Conservation (phyloP, 148 eudicot genomes). For the Vaccinium myrtillus region DNA sequence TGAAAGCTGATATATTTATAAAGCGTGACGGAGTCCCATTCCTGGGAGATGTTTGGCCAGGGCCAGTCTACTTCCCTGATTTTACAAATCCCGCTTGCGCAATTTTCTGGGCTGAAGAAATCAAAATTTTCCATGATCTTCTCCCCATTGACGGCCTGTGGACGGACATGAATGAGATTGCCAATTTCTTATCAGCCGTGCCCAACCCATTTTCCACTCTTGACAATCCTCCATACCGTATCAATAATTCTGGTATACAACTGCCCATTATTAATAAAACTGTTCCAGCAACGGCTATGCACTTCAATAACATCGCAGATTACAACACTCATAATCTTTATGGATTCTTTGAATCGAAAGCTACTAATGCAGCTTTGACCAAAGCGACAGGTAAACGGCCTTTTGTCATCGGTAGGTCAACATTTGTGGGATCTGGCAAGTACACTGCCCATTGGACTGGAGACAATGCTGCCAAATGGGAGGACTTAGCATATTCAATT, state of each 20-base stretch:
- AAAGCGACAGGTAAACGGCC: slow-evolving; percentile 57
- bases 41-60: slow-evolving; percentile 85
- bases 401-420: slow-evolving; percentile 65
- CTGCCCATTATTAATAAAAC: slow-evolving; percentile 52
- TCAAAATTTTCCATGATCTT: slow-evolving; percentile 43
- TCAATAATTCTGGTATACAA: slow-evolving; percentile 54
- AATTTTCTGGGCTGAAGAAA: slow-evolving; percentile 62
- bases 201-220: slow-evolving; percentile 48
- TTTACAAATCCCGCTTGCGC: slow-evolving; percentile 53
- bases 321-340: slow-evolving; percentile 67
- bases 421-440: slow-evolving; percentile 81
- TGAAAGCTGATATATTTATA: slow-evolving; percentile 60
- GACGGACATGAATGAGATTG: slow-evolving; percentile 90
- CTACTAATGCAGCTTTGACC: slow-evolving; percentile 51
- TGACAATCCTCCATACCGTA: slow-evolving; percentile 72
- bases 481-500: slow-evolving; percentile 64
- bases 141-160: slow-evolving; percentile 80
- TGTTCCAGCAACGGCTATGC: slow-evolving; percentile 57
- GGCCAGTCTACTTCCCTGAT: slow-evolving; percentile 75
- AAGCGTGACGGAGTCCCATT: slow-evolving; percentile 60
- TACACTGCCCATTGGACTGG: slow-evolving; percentile 95
- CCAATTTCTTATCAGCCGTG: slow-evolving; percentile 54
- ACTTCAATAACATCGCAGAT: slow-evolving; percentile 47
- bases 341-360: slow-evolving; percentile 61
- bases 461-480: slow-evolving; percentile 84